Evolutionary conservation across 306 rosid genomes (phyloP), one percentile per base, ranked within the genome.

Genomic region (Cucurbita maxima): DNA sequence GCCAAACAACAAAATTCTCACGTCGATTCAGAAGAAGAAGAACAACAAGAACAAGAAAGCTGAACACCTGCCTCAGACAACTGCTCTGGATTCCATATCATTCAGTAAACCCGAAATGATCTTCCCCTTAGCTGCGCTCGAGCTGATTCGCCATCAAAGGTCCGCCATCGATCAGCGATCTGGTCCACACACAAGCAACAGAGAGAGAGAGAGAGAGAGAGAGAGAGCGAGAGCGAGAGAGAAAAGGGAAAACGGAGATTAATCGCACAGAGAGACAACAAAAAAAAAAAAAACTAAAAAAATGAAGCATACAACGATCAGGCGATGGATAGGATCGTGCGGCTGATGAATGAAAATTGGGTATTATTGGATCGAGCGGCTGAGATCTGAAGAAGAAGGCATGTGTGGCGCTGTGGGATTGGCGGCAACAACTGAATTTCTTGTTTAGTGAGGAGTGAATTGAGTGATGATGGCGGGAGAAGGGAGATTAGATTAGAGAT

Each of bases 41-140:
- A 56, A 56, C 14, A 56, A 56, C 5, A 63, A 63, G 51, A 37
- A 37, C 7, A 38, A 61, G 57, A 71, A 61, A 82, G 55, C 40
- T 19, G 50, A 82, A 85, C 76, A 82, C 88, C 88, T 85, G 88
- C 63, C 75, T 56, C 44, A 44, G 66, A 37, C 56, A 79, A 67
- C 55, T 40, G 81, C 76, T 30, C 62, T 54, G 6, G 79, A 78
- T 56, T 67, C 73, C 55, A 19, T 45, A 48, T 48, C 25, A 25
- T 69, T 69, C 74, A 25, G 8, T 14, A 7, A 50, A 14, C 74
- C 40, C 37, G 14, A 77, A 64, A 41, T 25, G 5, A 48, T 41
- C 22, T 72, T 10, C 58, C 20, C 25, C 62, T 15, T 55, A 75
- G 57, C 40, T 51, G 9, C 69, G 57, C 47, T 66, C 47, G 68